Conservation (phyloP, 768 basidiomycete genomes). For the Pleurotus salmoneostramineus region DNA sequence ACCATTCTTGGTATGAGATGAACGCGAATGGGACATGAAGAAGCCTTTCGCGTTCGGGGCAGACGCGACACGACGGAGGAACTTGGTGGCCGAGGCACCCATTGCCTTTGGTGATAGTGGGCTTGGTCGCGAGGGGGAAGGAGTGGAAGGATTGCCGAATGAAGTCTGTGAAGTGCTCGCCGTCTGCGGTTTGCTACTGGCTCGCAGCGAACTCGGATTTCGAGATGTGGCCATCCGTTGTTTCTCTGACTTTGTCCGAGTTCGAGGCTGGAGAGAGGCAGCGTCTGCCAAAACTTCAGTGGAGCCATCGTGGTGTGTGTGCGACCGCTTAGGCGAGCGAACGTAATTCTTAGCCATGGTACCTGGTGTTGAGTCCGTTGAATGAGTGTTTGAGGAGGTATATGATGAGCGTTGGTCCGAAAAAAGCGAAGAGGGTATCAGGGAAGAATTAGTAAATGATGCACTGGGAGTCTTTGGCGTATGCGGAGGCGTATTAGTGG, state of each 20-base stretch:
- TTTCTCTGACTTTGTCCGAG: slow-evolving; percentile 46
- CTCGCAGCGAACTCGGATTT: slow-evolving; percentile 17
- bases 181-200: slow-evolving; percentile 32
- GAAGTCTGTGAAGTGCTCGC: slow-evolving; percentile 43
- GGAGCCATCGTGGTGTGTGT: slow-evolving; percentile 27
- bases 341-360: slow-evolving; percentile 22
- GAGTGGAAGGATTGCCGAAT: slow-evolving; percentile 35
- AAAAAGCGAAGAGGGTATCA: slow-evolving; percentile 50
- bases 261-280: slow-evolving; percentile 26
- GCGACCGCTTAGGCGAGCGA: slow-evolving; percentile 13
- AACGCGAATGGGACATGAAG: slow-evolving; percentile 61
- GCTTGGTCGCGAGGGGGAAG: slow-evolving; percentile 43
- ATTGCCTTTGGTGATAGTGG: slow-evolving; percentile 67
- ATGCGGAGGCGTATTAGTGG: slow-evolving; percentile 27
- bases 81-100: slow-evolving; percentile 75
- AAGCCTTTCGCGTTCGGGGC: slow-evolving; percentile 95
- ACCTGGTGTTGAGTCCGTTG: slow-evolving; percentile 61
- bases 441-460: slow-evolving; percentile 46
- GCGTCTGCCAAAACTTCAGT: slow-evolving; percentile 35
- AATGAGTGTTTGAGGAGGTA: slow-evolving; percentile 75
- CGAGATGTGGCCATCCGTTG: slow-evolving; percentile 24
- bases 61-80: slow-evolving; percentile 93
- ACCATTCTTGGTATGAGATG: slow-evolving; percentile 73
- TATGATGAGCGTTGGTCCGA: slow-evolving; percentile 71
- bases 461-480: slow-evolving; percentile 43